Evolutionary conservation across 306 rosid species (phyloP), one percentile per base, ranked within the genome.

Genomic region (Datisca glomerata): DNA sequence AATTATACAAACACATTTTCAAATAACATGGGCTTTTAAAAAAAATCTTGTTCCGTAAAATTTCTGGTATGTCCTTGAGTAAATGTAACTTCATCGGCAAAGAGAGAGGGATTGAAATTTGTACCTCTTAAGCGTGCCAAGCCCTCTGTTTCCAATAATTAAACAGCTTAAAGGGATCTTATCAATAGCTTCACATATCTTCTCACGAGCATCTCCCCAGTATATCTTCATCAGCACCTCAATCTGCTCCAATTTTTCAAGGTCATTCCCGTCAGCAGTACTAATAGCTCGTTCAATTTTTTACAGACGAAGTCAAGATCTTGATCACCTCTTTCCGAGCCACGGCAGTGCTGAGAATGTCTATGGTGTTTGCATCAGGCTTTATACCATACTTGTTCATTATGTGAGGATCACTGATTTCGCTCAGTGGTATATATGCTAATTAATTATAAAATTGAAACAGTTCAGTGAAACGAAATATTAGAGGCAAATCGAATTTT

Each of bases 121-220:
- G 24, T 35, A 70, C 96, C 96, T 82, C 64, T 49, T 60, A 20
- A 85, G 32, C 7, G 57, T 56, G 54, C 96, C 85, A 49, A 87
- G 93, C 39, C 96, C 94, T 69, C 96, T 75, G 53, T 71, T 87
- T 3, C 96, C 96, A 21, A 87, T 60, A 27, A 46, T 52, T 54
- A 87, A 64, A 53, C 19, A 41, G 47, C 56, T 65, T 11, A 87
- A 50, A 37, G 93, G 94, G 34, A 67, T 13, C 1, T 46, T 53
- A 12, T 74, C 78, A 54, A 79, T 48, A 21, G 82, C 79, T 69
- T 79, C 79, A 11, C 78, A 65, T 8, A 79, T 43, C 71, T 79
- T 79, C 72, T 74, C 87, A 12, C 87, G 68, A 2, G 87, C 49
- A 64, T 74, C 82, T 47, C 87, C 87, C 82, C 82, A 78, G 27